Conservation (phyloP, 108 stramenopile genomes). For the Stephanodiscus minutulus region DNA sequence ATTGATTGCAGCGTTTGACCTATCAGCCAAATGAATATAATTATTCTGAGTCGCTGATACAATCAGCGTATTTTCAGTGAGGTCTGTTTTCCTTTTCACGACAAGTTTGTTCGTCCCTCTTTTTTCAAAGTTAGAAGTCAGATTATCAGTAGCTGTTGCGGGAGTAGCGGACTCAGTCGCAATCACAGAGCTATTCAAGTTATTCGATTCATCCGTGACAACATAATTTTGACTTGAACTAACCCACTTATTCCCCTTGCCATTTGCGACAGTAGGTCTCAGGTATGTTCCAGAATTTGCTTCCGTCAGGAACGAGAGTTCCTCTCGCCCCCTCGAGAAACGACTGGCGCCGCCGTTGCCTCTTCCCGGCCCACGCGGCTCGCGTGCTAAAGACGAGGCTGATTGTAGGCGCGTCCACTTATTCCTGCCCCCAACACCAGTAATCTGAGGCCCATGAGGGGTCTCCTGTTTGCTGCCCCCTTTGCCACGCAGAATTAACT, state of each 20-base stretch:
- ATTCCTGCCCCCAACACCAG: background rate
- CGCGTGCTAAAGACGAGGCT: background rate
- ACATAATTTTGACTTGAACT: conserved; percentile 2
- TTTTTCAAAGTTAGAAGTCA: conserved; percentile 18
- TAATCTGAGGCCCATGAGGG: background rate
- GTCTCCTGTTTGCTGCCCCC: conserved; percentile 1
- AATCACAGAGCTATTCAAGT: background rate
- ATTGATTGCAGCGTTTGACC: background rate
- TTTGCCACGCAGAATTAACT: background rate
- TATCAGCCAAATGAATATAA: background rate
- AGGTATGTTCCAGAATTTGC: background rate
- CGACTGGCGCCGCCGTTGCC: conserved; percentile 2
- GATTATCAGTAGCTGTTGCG: background rate
- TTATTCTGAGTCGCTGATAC: background rate
- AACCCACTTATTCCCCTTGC: conserved; percentile 32
- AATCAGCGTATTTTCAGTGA: background rate
- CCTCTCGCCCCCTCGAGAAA: background rate
- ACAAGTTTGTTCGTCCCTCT: conserved; percentile 37
- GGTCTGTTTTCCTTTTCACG: conserved; percentile 16
- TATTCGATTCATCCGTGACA: conserved; percentile 3
- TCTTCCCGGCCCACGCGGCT: background rate
- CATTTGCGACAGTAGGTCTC: background rate
- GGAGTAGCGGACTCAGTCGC: background rate
- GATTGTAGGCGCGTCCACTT: background rate
- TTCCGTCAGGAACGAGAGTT: background rate